Conservation (phyloP, 805 yeast species). For the Wickerhamiella vanderwaltii region DNA sequence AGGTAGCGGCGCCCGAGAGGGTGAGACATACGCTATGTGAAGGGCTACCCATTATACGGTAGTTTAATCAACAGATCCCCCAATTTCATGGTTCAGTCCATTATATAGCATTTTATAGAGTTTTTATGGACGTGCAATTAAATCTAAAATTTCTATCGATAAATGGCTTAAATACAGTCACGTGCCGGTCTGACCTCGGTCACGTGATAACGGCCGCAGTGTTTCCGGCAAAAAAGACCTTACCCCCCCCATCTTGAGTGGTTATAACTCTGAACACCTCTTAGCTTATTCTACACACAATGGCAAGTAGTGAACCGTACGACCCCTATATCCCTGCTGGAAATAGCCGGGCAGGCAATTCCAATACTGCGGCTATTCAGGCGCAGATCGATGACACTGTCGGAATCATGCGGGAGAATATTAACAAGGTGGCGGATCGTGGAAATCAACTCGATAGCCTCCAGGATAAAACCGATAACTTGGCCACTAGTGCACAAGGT, state of each 20-base stretch:
- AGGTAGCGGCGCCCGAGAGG: no score
- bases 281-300: not conserved
- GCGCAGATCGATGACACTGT: slow-evolving; percentile 94
- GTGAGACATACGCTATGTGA: no score
- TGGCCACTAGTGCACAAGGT: slow-evolving; percentile 85
- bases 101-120: no score
- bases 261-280: not conserved
- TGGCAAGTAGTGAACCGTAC: slow-evolving; percentile 56
- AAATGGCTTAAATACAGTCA: no score
- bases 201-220: no score
- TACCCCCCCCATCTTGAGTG: not conserved
- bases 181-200: no score
- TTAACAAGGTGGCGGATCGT: slow-evolving; percentile 87
- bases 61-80: no score
- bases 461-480: slow-evolving; percentile 84
- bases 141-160: no score
- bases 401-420: slow-evolving; percentile 94
- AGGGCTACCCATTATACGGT: no score
- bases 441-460: slow-evolving; percentile 89
- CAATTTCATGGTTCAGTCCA: no score
- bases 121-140: no score
- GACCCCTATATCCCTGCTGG: slow-evolving; percentile 69
- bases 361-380: slow-evolving; percentile 70
- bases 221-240: not conserved
- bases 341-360: slow-evolving; percentile 18